Percentiles rank a stretch among this genome's conserved stretches.
Conservation (phyloP, 2,329 filamentous ascomycete species). For the Trichophyton mentagrophytes region DNA sequence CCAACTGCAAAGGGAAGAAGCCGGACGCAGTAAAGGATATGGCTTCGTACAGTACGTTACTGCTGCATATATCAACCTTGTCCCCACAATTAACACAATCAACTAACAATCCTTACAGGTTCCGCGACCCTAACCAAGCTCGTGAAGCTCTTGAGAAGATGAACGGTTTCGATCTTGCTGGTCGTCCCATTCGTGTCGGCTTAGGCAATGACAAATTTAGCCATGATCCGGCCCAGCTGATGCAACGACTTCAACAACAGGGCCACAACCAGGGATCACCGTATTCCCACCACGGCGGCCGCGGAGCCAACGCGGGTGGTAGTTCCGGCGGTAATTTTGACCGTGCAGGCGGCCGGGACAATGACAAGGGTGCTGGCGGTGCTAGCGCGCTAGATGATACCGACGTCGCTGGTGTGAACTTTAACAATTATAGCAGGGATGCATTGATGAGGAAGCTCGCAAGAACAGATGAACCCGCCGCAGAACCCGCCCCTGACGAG, state of each 20-base stretch:
- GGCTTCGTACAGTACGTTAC: conserved; percentile 89
- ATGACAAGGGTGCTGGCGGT: conserved; percentile 73
- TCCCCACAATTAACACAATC: background rate
- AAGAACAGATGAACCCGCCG: conserved; percentile 70
- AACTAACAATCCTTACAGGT: conserved; percentile 40
- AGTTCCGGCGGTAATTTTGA: conserved; percentile 62
- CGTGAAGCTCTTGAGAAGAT: conserved; percentile 95
- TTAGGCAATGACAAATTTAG: conserved; percentile 99
- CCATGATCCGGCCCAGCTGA: conserved; percentile 72
- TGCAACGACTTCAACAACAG: conserved; percentile 82
- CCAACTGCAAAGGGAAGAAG: conserved; percentile 92
- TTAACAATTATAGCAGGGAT: conserved; percentile 98
- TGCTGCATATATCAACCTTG: background rate
- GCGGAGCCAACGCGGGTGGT: conserved; percentile 67
- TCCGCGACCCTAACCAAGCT: conserved; percentile 78
- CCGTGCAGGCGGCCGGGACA: conserved; percentile 75
- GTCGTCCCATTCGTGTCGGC: conserved; percentile 92
- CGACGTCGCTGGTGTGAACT: conserved; percentile 95
- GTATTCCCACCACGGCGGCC: conserved; percentile 80
- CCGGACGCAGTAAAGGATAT: conserved; percentile 80
- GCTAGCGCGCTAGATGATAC: conserved; percentile 94
- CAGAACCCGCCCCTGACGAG: conserved; percentile 45
- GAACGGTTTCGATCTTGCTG: conserved; percentile 97
- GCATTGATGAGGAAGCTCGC: conserved; percentile 98
- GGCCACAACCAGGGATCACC: conserved; percentile 68